Base-by-base conservation (phyloP, 106 monocot species). In the Dendrobium chrysotoxum region DNA sequence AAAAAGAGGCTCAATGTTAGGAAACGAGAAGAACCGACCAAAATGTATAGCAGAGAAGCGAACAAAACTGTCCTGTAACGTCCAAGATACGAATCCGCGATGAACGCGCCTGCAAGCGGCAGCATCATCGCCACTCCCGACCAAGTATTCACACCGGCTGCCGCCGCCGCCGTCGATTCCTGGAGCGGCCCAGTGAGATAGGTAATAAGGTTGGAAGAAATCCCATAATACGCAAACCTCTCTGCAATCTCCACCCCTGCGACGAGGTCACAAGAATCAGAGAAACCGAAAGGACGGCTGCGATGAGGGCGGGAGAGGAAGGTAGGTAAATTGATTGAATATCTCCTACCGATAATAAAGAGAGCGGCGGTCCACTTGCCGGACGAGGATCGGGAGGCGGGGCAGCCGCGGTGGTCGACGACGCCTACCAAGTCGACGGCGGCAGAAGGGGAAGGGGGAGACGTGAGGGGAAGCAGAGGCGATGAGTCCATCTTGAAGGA, bases 231-330 rank as follows among this genome's bases (percentile, higher is more conserved):
- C 0, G 91, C 83, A 77, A 85, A 86, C 38, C 83, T 81, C 85
- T 89, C 91, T 31, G 83, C 81, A 7, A 91, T 72, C 83, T 91
- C 91, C 55, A 87, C 85, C 23, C 85, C 91, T 91, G 79, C 77
- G 75, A 20, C 7, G 70, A 70, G 9, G 31, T 12, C 23, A 17
- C 25, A 18, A 66, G 13, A 31, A 70, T 76, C 20, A 13, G 41
- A 18, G 44, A 55, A 39, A 42, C 15, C 16, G 12, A 26, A 75
- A 13, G 20, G 21, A 9, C 17, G 13, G 0, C 28, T 40, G 45
- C 30, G 23, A 28, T 46, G 7, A 13, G 50, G 47, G 47, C 9
- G 47, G 13, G 47, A 10, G 15, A 2, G 13, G 3, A 11, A 50
- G 11, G 0, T 11, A 50, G 15, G 50, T 11, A 11, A 13, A 44